Percentiles rank a stretch among this genome's conserved stretches.
Evolutionary conservation across 306 rosid genomes (phyloP).

Genomic region (Corylus heterophylla): DNA sequence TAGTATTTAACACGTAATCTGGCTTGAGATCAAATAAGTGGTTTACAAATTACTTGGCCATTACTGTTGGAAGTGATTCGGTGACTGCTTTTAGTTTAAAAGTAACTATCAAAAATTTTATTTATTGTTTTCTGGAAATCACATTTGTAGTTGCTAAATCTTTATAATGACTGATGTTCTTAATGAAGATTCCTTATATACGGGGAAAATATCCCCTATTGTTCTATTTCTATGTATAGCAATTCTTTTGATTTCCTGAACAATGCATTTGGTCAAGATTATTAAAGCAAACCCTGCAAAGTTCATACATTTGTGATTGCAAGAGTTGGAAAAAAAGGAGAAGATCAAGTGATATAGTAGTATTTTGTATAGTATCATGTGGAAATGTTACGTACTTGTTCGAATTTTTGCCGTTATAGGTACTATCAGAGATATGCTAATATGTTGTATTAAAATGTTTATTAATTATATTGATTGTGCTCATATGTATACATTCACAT

Average conservation of each 20-base stretch:
- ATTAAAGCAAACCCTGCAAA: not conserved
- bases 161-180: not conserved
- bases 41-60: not conserved
- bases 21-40: not conserved
- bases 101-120: not conserved
- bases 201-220: not conserved
- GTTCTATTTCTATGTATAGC: not conserved
- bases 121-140: not conserved
- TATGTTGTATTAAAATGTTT: not conserved
- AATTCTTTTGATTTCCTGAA: not conserved
- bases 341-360: not conserved
- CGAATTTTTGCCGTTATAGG: not conserved
- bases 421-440: not conserved
- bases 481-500: not conserved
- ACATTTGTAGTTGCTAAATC: not conserved
- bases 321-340: not conserved
- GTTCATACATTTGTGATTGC: not conserved
- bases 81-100: not conserved
- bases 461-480: not conserved
- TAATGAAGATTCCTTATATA: not conserved
- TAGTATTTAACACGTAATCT: not conserved
- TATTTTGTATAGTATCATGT: not conserved
- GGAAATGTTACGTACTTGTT: not conserved
- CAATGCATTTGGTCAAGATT: not conserved
- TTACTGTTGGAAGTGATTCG: not conserved